Percentiles rank a stretch among this genome's conserved stretches.
Conservation (phyloP, 208 protist species). For the Crithidia mellificae region DNA sequence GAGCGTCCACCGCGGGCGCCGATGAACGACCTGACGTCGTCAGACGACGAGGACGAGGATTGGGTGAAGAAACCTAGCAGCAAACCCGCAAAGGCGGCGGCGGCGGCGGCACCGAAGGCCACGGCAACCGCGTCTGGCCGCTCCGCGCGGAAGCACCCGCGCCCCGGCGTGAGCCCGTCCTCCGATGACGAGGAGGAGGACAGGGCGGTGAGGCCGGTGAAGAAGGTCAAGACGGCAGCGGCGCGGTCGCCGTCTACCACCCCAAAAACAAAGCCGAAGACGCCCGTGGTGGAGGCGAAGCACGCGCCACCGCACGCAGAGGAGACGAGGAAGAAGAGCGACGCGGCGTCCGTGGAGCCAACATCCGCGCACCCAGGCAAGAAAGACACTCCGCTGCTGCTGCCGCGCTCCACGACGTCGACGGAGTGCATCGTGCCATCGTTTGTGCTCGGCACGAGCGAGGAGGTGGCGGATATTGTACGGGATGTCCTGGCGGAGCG, state of each 20-base stretch:
- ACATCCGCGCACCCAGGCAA: constrained; percentile 7
- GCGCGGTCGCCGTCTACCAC: constrained; percentile 7
- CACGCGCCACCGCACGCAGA: neutral
- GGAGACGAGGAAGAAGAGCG: too few relatives aligned
- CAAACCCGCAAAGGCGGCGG: neutral
- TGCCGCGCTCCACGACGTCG: constrained; percentile 42
- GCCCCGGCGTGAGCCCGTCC: constrained; percentile 25
- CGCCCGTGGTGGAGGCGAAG: neutral
- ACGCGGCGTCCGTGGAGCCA: neutral
- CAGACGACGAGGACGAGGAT: constrained; percentile 42
- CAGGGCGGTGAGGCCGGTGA: neutral
- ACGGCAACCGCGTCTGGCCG: too few relatives aligned
- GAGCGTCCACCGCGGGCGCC: constrained; percentile 39
- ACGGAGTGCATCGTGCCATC: constrained; percentile 52
- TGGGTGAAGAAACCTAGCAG: constrained; percentile 49
- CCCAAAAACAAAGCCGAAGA: neutral
- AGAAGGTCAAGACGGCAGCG: constrained; percentile 20
- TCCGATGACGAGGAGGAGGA: constrained; percentile 37
- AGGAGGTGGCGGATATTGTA: constrained; percentile 58
- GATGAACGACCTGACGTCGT: constrained; percentile 52
- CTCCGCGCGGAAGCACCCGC: constrained; percentile 32
- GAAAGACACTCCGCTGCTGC: constrained; percentile 38
- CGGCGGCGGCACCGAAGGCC: neutral
- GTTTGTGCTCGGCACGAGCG: constrained; percentile 63
- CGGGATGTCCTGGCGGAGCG: constrained; percentile 44